phyloP scores from a whole-genome alignment of 331 rosid genomes.

The Spiraea crenata region DNA sequence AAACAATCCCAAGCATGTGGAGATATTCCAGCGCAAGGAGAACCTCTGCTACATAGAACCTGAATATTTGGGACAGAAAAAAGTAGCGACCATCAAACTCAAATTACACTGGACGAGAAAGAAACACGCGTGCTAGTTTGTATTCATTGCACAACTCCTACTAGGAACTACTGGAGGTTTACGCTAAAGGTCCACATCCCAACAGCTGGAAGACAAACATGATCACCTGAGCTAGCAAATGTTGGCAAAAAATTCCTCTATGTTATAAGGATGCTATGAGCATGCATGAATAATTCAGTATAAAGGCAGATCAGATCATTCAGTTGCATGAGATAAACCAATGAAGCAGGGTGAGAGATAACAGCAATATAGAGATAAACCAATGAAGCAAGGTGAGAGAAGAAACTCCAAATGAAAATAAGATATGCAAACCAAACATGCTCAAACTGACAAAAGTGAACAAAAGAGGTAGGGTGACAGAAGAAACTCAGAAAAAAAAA shows the following conservation, averaged over 20 bases:
- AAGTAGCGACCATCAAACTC: conserved; percentile 3
- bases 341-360: not conserved
- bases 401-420: conserved; percentile 8
- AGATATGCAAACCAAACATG: not conserved
- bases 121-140: not conserved
- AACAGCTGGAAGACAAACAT: not conserved
- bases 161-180: not conserved
- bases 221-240: not conserved
- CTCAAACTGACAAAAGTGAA: not conserved
- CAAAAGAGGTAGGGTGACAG: not conserved
- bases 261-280: not conserved
- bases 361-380: not conserved
- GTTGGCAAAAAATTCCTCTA: not conserved
- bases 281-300: not conserved
- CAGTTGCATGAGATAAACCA: conserved; percentile 4
- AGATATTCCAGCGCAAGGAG: conserved; percentile 57
- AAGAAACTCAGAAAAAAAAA: conserved; percentile 7
- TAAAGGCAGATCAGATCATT: not conserved
- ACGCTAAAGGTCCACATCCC: not conserved
- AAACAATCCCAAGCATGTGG: conserved; percentile 62
- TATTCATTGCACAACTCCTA: not conserved
- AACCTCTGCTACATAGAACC: conserved; percentile 55
- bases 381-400: not conserved
- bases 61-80: conserved; percentile 22
- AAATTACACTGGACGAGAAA: not conserved